Percentiles rank a stretch among this genome's conserved stretches.
phyloP scores from a whole-genome alignment of 495 filamentous ascomycete species.

The Aspergillus campestris region DNA sequence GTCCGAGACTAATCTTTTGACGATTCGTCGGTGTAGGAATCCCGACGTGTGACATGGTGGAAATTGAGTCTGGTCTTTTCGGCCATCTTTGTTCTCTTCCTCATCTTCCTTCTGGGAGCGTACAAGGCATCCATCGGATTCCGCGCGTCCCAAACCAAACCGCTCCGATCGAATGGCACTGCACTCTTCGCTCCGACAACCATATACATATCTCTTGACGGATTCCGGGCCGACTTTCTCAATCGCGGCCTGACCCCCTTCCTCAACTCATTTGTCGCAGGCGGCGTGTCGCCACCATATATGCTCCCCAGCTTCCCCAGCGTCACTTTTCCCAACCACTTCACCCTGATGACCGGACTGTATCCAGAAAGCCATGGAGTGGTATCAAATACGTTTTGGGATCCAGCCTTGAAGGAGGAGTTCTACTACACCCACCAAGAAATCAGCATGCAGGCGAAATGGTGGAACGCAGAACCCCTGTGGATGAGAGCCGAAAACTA shows the following conservation, averaged over 20 bases:
- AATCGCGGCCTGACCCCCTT: constrained; percentile 73
- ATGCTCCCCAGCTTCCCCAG: constrained; percentile 93
- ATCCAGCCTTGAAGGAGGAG: constrained; percentile 62
- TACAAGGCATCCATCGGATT: constrained; percentile 43
- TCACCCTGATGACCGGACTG: constrained; percentile 84
- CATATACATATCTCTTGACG: constrained; percentile 88
- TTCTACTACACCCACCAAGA: constrained; percentile 78
- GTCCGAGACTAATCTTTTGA: constrained; percentile 2
- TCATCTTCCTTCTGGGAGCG: constrained; percentile 44
- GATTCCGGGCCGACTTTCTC: constrained; percentile 95
- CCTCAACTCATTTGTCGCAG: constrained; percentile 66
- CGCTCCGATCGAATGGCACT: constrained; percentile 53
- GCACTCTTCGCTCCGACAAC: constrained; percentile 84
- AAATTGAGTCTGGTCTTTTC: constrained; percentile 27
- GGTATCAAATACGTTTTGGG: constrained; percentile 92
- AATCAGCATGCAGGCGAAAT: constrained; percentile 68
- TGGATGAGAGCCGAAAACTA: constrained; percentile 87
- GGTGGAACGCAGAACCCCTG: constrained; percentile 91
- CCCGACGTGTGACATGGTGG: constrained; percentile 18
- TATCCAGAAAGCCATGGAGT: constrained; percentile 91
- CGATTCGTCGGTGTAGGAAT: constrained; percentile 4
- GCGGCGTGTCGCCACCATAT: constrained; percentile 80
- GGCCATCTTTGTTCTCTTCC: constrained; percentile 40
- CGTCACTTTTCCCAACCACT: constrained; percentile 97
- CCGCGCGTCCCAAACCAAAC: constrained; percentile 15